Evolutionary conservation across 768 basidiomycete genomes (phyloP), one percentile per base, ranked within the genome.

Genomic region (Hebeloma cylindrosporum): DNA sequence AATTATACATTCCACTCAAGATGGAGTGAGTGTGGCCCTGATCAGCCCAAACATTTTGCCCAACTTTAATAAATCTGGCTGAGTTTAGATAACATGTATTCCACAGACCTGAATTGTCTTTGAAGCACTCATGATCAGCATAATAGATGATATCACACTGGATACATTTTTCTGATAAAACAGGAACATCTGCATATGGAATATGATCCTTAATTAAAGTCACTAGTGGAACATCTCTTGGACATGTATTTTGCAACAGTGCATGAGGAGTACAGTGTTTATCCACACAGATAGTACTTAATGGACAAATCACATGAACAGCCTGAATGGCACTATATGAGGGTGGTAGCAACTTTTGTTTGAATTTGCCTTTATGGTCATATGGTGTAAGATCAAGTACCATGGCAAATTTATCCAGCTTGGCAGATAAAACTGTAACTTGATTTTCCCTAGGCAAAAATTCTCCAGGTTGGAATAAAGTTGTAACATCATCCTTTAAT

Each of bases 111-210:
- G 6, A 13, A 1, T 3, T 9, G 2, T 25, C 3, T 17, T 44
- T 36, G n/a, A 47, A 22, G 16, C 31, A 14, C 32, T 59, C 54
- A 56, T 59, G 54, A 46, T 59, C 52, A 34, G 54, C 51, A 44
- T 42, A 46, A 36, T 53, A 56, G 23, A 47, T 34, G 5, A 47
- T 47, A 8, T 48, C 27, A 28, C 57, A 58, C 25, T 20, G 27
- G 30, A 22, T 13, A 42, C 51, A 53, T 51, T 51, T 36, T 26
- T 45, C 56, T 33, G 47, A 43, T 8, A 54, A 37, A 16, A 54
- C 53, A 18, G 45, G 38, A 22, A 47, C 39, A 43, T 54, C 29
- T 16, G 27, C 6, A 39, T 40, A 39, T 29, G 31, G 16, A 11
- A 21, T 35, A 25, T 26, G 33, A 16, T 37, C 52, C 47, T 43